Base-by-base conservation (phyloP, 2,329 filamentous ascomycete genomes). In the Cryphonectria naterciae region DNA sequence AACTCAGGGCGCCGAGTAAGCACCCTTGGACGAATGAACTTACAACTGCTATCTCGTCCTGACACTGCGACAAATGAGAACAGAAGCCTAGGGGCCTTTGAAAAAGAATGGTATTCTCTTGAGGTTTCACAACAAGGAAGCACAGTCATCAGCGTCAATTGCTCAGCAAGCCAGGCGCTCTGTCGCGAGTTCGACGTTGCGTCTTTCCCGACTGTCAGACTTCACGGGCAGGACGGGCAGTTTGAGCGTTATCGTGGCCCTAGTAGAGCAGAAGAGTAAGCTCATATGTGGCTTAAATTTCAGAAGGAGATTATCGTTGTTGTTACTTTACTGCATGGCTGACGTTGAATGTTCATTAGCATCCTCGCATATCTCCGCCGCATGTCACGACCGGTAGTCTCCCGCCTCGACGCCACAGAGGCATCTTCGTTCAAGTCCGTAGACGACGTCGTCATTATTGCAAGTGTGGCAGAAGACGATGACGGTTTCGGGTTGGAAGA, bases 371-470 rank as follows among this genome's bases (percentile, higher is more conserved):
- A 79, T 70, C 71, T 81, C 19, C 74, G 74, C 4, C 74, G 81
- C 37, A 74, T 76, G 39, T 72, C 70, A 41, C 76, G 77, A 7
- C 79, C 80, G 4, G 39, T 72, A 0, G 37, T 81, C 0, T 78
- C 80, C 0, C 49, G 60, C 15, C 73, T 83, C 7, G 75, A 75
- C 62, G 69, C 74, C 11, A 61, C 75, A 15, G 80, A 78, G 52
- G 68, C 76, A 4, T 77, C 77, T 2, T 63, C 72, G 0, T 85
- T 86, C 70, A 73, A 78, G 32, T 73, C 74, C 0, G 73, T 75
- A 19, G 84, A 86, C 71, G 81, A 83, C 25, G 73, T 81, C 5
- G 80, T 85, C 1, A 78, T 86, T 41, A 74, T 86, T n/a, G 83
- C 80, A 1, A 79, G 79, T 15, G 72, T 85, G 10, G 76, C 76